A percentile compares a stretch with the other conserved stretches of the same genome.
These are phyloP conservation scores for Magnolia kwangsiensis DNA, from an alignment of 164 flowering plant genomes.

Conservation along the genomic window DNA sequence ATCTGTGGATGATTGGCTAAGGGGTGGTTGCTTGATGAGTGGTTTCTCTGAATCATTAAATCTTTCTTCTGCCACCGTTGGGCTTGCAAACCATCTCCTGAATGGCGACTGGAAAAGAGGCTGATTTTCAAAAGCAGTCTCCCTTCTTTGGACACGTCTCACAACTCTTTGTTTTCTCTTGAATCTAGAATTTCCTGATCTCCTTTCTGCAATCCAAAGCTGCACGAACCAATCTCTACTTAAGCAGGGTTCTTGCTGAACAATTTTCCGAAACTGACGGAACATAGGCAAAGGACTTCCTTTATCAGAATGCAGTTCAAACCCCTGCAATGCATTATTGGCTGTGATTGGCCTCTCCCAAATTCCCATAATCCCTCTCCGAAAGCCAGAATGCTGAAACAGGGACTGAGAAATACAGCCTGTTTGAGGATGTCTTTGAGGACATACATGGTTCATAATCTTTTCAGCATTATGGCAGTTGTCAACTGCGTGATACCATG, in stretches of 20 bases:
- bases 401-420: not conserved
- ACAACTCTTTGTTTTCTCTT: conserved; percentile 27
- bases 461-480: conserved; percentile 4
- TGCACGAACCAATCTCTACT: conserved; percentile 59
- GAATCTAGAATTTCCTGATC: conserved; percentile 16
- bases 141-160: conserved; percentile 13
- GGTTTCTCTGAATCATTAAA: conserved; percentile 15
- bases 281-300: conserved; percentile 11
- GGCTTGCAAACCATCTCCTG: conserved; percentile 29
- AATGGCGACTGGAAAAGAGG: conserved; percentile 16
- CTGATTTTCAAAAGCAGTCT: conserved; percentile 10
- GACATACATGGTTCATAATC: not conserved
- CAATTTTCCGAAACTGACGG: conserved; percentile 21
- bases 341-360: not conserved
- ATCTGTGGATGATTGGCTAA: conserved; percentile 56
- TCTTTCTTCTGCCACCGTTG: conserved; percentile 20
- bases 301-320: not conserved
- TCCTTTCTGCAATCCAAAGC: conserved; percentile 62
- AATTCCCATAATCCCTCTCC: not conserved
- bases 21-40: conserved; percentile 51
- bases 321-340: not conserved
- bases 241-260: conserved; percentile 30
- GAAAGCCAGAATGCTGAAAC: not conserved
- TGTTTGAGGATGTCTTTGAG: not conserved
- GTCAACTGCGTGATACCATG: not conserved